Evolutionary conservation across 805 yeast species (phyloP), one percentile per base, ranked within the genome.

Genomic region (Tetrapisispora fleetii): DNA sequence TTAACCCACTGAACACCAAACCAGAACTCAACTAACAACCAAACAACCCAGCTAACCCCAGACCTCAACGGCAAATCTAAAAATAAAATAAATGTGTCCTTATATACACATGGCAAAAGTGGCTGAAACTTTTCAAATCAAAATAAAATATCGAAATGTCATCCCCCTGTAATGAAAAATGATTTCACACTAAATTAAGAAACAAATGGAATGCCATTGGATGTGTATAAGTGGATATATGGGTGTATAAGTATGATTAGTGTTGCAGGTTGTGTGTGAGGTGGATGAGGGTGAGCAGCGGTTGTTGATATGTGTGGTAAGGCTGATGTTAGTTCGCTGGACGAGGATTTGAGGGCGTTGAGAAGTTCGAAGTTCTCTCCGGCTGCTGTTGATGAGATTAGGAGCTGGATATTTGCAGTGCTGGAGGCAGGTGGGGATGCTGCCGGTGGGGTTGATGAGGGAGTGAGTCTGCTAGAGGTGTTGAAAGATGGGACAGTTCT

Each of bases 401-500:
- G 74, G 54, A 54, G 59, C 6, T 87, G 95, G 89, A 64, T 87
- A 1, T 70, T 65, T 43, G 51, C 67, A 2, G 64, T 75, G 28
- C 63, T 58, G 19, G 64, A 67, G 50, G 55, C 60, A 11, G 49
- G 22, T n/a, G 40, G 64, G 30, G 70, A 71, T 3, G 17, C 22
- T 21, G 2, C 5, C 2, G 22, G 24, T 39, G 27, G n/a, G 2
- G 17, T n/a, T n/a, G 2, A 4, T 1, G 22, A 33, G 35, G 27
- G n/a, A 64, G 57, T 14, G 2, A 83, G 80, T 40, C 64, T 86
- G 30, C 61, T 83, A 24, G 79, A 75, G 2, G 59, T 70, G 2
- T 67, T 87, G 21, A 81, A 79, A 56, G 83, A 78, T 54, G 95
- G 95, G 2, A 68, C 71, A 0, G 64, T 73, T 0, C 62, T 81